Base-by-base conservation (phyloP, 169 alveolate species). In the Plasmodium ovale region DNA sequence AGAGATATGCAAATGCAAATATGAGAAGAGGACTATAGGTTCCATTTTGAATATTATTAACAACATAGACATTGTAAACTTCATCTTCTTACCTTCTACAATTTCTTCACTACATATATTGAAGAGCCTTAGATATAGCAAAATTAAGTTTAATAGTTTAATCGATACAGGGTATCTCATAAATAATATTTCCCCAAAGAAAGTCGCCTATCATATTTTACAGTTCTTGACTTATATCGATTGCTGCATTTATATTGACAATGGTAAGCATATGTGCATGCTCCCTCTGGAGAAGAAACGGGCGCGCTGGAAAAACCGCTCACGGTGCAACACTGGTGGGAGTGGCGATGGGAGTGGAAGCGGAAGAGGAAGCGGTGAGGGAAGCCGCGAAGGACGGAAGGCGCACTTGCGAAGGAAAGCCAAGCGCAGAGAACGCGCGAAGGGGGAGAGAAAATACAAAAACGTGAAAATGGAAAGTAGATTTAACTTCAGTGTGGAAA, bases 21-120 rank as follows among this genome's bases (percentile, higher is more conserved):
- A 94, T 93, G 97, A 95, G 47, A 95, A 89, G 31, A 97, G 98
- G 74, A 95, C 97, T 12, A 98, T 96, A 73, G 98, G 98, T 9
- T 92, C 94, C 23, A 95, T 97, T 60, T 74, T 96, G 23, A 85
- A 89, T 47, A 89, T 94, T 56, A 87, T 96, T 3, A 93, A 96
- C 42, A 93, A 93, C 69, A 65, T 69, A 16, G 31, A 72, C 14
- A 74, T 87, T 35, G 89, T 87, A 16, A 87, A 72, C 47, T 74
- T 72, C 68, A 87, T 72, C 59, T 87, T 72, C 37, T 53, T 87
- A n/a, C 89, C 89, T 19, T 72, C 92, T 1, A 69, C 71, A 74
- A 49, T 87, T 53, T 44, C 89, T 4, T 87, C 88, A 21, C 58
- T 87, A 37, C 54, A 87, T 25, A 87, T 72, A 23, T 53, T 72